phyloP scores from a whole-genome alignment of 108 stramenopile species.

The Pseudonitzschia multistriata region DNA sequence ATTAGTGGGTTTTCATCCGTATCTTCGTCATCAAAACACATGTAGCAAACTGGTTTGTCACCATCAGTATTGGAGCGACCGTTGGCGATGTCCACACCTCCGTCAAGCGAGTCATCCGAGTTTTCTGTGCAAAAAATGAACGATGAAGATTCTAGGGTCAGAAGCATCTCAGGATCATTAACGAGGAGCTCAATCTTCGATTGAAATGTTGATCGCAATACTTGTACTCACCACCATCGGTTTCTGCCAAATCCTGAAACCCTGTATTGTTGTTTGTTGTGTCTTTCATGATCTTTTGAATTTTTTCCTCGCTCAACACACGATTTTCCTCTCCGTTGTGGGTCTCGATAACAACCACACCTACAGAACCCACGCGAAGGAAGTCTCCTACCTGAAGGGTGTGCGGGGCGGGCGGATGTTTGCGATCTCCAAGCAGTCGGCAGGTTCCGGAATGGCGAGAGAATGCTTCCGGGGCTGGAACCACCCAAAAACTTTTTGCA shows the following conservation, averaged over 20 bases:
- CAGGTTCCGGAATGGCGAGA: conserved; percentile 96
- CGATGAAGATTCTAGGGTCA: neutral
- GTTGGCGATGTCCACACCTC: conserved; percentile 16
- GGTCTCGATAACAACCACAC: conserved; percentile 95
- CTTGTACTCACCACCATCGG: conserved; percentile 79
- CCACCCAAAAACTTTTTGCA: conserved; percentile 85
- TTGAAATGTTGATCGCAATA: neutral
- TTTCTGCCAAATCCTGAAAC: conserved; percentile 81
- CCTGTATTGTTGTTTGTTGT: conserved; percentile 73
- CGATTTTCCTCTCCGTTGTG: conserved; percentile 83
- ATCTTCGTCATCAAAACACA: conserved; percentile 96
- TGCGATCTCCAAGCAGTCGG: conserved; percentile 90
- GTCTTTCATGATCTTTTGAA: conserved; percentile 90
- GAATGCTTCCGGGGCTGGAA: conserved; percentile 96
- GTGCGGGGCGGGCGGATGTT: conserved; percentile 78
- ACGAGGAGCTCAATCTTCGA: neutral
- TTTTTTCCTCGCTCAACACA: conserved; percentile 80
- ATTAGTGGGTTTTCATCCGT: conserved; percentile 79
- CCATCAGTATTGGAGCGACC: conserved; percentile 27
- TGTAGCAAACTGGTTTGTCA: conserved; percentile 91
- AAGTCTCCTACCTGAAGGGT: conserved; percentile 88
- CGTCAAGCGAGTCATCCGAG: conserved; percentile 76
- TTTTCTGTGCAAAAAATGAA: conserved; percentile 50
- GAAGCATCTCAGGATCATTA: too few species aligned
- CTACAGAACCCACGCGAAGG: conserved; percentile 92